Base-by-base conservation (phyloP, 352 stramenopile species). In the Phytophthora fragariae region DNA sequence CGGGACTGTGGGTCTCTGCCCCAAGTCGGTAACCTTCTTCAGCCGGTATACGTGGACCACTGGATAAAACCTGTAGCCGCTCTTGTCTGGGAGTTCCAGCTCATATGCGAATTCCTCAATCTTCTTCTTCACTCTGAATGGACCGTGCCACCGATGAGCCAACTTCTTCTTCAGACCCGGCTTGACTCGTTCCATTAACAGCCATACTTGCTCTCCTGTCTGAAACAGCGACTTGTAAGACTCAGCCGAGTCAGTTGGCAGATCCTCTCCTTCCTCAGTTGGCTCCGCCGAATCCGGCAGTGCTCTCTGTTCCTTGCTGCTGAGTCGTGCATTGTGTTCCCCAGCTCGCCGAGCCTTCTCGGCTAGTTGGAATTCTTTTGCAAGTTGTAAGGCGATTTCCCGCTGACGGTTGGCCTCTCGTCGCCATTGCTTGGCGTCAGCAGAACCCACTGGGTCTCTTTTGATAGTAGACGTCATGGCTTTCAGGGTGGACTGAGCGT, bases 81-180 rank as follows among this genome's bases (percentile, higher is more conserved):
- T 56, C 11, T 15, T 46, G 33, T 64, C 44, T 10, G 54, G 41
- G 1, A 70, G 31, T 10, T 63, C 54, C 5, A 58, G 33, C 17
- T 63, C 63, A 15, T 58, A 70, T 3, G 41, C 63, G 9, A 62
- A 70, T 27, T 70, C 39, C 24, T 62, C 24, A 3, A 69, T 21
- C 14, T 61, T 56, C 52, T 39, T 47, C 41, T 31, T 31, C 29
- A 31, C 29, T 4, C 29, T 31, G 5, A 31, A 56, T 14, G 62
- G 37, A 0, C 62, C 50, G 27, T 70, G 41, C 41, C 53, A 63
- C 29, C 39, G 63, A 10, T 63, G 63, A 27, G 50, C 53, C 2
- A 50, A 39, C 17, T 50, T 57, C 27, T 61, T 49, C 12, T 1
- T 55, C 5, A 55, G 19, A 5, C 35, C 62, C 5, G 29, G 52